Evolutionary conservation across 495 filamentous ascomycete species (phyloP).

Genomic region (Bryoglossum gracile): DNA sequence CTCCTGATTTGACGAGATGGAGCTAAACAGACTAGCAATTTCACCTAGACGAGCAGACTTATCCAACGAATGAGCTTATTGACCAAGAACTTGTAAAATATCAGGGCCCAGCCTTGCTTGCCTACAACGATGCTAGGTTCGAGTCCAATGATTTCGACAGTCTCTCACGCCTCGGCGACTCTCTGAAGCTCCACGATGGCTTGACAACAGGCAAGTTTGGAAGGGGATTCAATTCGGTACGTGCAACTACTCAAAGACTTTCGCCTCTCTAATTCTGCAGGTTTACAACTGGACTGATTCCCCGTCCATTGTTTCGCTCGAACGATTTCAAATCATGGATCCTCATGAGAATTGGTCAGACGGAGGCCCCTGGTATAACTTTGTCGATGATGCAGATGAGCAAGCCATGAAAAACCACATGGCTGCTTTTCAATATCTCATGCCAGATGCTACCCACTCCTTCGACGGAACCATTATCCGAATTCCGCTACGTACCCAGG

Average conservation of each 20-base stretch:
- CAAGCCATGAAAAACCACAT: conserved; percentile 33
- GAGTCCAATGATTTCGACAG: conserved; percentile 30
- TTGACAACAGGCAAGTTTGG: conserved; percentile 36
- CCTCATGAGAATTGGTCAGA: conserved; percentile 36
- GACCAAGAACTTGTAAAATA: conserved; percentile 28
- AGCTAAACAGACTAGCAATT: conserved; percentile 19
- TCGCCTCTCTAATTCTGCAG: conserved; percentile 17
- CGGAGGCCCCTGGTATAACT: conserved; percentile 34
- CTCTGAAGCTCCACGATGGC: conserved; percentile 29
- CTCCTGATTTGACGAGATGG: background rate
- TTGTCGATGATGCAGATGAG: conserved; percentile 25
- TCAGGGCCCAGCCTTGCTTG: conserved; percentile 36
- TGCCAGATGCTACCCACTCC: conserved; percentile 8
- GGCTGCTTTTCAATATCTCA: conserved; percentile 26
- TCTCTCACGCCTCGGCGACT: conserved; percentile 32
- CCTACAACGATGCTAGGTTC: conserved; percentile 35
- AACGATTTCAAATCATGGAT: conserved; percentile 33
- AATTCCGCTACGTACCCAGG: conserved; percentile 33
- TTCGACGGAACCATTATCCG: conserved; percentile 36
- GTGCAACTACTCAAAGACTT: conserved; percentile 3
- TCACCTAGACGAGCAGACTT: conserved; percentile 25
- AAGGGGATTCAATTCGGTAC: conserved; percentile 35
- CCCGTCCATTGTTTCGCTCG: conserved; percentile 34
- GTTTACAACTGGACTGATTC: conserved; percentile 41
- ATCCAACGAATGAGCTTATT: conserved; percentile 26